Evolutionary conservation across 176 grass and related monocot species (phyloP).

Genomic region (Eleusine coracana): DNA sequence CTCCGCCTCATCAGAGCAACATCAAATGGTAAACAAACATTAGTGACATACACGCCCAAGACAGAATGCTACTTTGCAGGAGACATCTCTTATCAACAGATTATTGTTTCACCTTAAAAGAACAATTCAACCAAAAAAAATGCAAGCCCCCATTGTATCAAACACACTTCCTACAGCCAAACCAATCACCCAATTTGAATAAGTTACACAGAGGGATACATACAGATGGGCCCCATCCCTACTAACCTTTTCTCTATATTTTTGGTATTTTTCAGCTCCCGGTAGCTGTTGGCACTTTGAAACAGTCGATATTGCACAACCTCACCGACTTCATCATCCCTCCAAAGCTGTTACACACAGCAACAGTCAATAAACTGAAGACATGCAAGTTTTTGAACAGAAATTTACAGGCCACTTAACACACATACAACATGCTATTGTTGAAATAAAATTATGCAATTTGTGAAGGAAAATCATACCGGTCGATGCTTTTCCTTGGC

Average conservation of each 20-base stretch:
- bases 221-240: slow-evolving; percentile 50
- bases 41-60: neutral
- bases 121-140: slow-evolving; percentile 28
- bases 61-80: neutral
- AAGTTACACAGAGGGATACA: slow-evolving; percentile 55
- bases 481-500: slow-evolving; percentile 93
- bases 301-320: slow-evolving; percentile 95
- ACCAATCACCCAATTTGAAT: slow-evolving; percentile 71
- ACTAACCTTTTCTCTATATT: slow-evolving; percentile 40
- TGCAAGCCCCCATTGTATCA: slow-evolving; percentile 35
- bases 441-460: slow-evolving; percentile 3
- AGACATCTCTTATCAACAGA: neutral
- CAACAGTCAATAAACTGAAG: slow-evolving; percentile 17
- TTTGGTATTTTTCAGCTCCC: slow-evolving; percentile 51
- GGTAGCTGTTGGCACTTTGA: slow-evolving; percentile 77
- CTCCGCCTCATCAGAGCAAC: neutral
- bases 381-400: neutral
- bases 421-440: neutral
- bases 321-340: slow-evolving; percentile 93
- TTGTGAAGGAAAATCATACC: slow-evolving; percentile 50
- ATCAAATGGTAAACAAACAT: neutral
- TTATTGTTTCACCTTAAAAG: slow-evolving; percentile 38
- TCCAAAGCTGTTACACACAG: slow-evolving; percentile 69
- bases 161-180: slow-evolving; percentile 44
- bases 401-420: slow-evolving; percentile 16